Evolutionary conservation across 805 yeast genomes (phyloP).

Genomic region (Myxozyma lipomycoides): DNA sequence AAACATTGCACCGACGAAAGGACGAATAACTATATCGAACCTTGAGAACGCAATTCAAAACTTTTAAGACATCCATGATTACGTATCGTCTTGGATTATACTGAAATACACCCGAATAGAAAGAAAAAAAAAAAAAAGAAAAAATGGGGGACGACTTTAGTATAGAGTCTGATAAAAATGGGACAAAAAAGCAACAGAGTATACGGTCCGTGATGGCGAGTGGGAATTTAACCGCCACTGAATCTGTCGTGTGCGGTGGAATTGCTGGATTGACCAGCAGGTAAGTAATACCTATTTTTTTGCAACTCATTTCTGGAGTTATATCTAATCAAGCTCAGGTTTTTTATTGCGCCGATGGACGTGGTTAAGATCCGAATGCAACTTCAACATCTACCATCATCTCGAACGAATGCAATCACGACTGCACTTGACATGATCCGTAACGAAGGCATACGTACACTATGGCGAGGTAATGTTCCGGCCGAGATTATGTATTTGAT

Average conservation of each 20-base stretch:
- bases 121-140: neutral
- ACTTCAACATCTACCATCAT: slow-evolving; percentile 41
- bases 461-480: slow-evolving; percentile 93
- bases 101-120: neutral
- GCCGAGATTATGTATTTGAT: slow-evolving; percentile 81
- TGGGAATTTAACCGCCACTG: slow-evolving; percentile 47
- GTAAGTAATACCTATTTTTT: slow-evolving; percentile 27
- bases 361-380: slow-evolving; percentile 74
- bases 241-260: slow-evolving; percentile 67
- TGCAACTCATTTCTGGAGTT: neutral
- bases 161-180: too few species aligned
- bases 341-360: slow-evolving; percentile 72
- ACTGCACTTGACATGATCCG: slow-evolving; percentile 45
- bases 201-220: slow-evolving; percentile 27
- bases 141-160: too few species aligned
- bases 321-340: slow-evolving; percentile 37
- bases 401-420: neutral
- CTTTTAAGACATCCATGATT: too few species aligned
- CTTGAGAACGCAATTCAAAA: too few species aligned
- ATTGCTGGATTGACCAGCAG: slow-evolving; percentile 60
- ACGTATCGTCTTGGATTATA: too few species aligned
- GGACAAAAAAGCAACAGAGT: neutral
- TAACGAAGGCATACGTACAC: slow-evolving; percentile 57
- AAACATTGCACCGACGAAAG: too few species aligned
- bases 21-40: too few species aligned